These are phyloP conservation scores for Panaeolus papilionaceus DNA, from an alignment of 768 basidiomycete species.

Conservation along the genomic window DNA sequence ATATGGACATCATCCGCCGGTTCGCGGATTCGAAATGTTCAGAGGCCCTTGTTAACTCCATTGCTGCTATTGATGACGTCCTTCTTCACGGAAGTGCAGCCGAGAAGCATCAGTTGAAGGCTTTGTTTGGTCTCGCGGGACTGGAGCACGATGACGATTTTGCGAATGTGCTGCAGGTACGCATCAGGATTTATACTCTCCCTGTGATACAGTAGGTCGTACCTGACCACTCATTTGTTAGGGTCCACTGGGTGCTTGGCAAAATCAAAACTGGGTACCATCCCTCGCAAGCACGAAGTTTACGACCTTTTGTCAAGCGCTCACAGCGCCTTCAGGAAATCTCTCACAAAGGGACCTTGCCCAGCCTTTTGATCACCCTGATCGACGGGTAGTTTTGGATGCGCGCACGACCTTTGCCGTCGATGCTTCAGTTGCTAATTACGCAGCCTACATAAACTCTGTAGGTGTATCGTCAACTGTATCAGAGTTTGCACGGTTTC, in stretches of 20 bases:
- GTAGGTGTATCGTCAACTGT: conserved; percentile 38
- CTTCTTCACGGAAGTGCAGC: conserved; percentile 47
- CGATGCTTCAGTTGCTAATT: conserved; percentile 70
- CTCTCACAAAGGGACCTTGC: conserved; percentile 34
- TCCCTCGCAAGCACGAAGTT: conserved; percentile 63
- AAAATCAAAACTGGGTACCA: conserved; percentile 87
- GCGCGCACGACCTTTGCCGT: conserved; percentile 47
- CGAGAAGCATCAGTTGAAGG: conserved; percentile 62
- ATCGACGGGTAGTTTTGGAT: conserved; percentile 52
- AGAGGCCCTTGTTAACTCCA: conserved; percentile 57
- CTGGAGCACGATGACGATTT: conserved; percentile 81
- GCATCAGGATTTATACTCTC: conserved; percentile 27
- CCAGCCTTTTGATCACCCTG: conserved; percentile 54
- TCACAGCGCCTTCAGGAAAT: conserved; percentile 51
- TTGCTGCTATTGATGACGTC: conserved; percentile 65
- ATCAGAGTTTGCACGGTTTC: background rate
- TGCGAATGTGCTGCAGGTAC: conserved; percentile 66
- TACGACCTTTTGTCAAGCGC: conserved; percentile 67
- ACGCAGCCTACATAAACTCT: conserved; percentile 77
- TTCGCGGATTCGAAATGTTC: conserved; percentile 71
- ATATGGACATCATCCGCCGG: conserved; percentile 79
- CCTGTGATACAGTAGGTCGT: background rate
- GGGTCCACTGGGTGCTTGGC: conserved; percentile 75
- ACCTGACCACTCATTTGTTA: conserved; percentile 31
- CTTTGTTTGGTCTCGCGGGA: conserved; percentile 75